Base-by-base conservation (phyloP, 306 rosid genomes). In the Cucurbita argyrosperma region DNA sequence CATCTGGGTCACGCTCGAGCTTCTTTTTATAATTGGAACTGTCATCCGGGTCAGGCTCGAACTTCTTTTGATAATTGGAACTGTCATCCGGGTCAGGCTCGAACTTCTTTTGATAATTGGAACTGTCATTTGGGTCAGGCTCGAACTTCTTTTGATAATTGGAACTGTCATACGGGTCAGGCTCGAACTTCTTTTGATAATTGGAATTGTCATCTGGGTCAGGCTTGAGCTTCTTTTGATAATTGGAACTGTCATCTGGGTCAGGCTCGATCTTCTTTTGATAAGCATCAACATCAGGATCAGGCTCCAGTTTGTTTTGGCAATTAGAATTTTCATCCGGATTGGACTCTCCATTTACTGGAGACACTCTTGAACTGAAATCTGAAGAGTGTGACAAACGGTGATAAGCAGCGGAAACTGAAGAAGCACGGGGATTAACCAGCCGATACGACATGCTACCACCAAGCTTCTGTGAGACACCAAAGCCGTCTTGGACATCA, bases 371-470 rank as follows among this genome's bases (percentile, higher is more conserved):
- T 0, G 38, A 74, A 75, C 78, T 83, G 72, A 64, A 64, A 68
- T 74, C 8, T 68, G 88, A 83, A 82, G 68, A 77, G 74, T 84
- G 77, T 67, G 72, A 74, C 63, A 83, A 64, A 78, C 97, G 87
- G 62, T 72, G 78, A 79, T 84, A 84, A 72, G 97, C 98, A 85
- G 98, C 96, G 74, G 82, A 82, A 72, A 94, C 82, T 54, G 98
- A 89, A 61, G 96, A 80, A 77, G 86, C 84, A 15, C 92, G 91
- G 43, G 92, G 95, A 80, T 70, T 84, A 57, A 51, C 65, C 51
- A 86, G 81, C 83, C 74, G 86, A 80, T 81, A 84, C 13, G 78
- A 72, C 49, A 71, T 57, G 80, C 74, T 82, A 76, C 97, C 97
- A 78, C 98, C 97, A 82, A 94, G 91, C 80, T 89, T 94, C 76